Evolutionary conservation across 208 protist genomes (phyloP), one percentile per base, ranked within the genome.

Genomic region (Leishmania mexicana): DNA sequence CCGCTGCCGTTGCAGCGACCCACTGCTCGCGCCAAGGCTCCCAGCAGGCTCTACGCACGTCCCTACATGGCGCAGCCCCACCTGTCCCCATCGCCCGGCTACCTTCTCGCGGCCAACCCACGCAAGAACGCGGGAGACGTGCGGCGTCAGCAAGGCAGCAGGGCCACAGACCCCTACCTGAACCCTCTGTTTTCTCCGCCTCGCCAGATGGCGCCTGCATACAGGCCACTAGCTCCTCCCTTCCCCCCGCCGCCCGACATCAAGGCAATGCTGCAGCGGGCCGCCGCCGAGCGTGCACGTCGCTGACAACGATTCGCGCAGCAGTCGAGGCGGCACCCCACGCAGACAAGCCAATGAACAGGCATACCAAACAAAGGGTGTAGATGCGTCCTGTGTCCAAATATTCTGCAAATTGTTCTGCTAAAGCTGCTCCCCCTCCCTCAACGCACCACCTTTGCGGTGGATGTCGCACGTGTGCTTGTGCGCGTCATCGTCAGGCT

Each of bases 211-310:
- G 79, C 78, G 24, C 80, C 83, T 11, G 78, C 78, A 19, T 88
- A 75, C 64, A 73, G 72, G 13, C 72, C 78, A 19, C 77, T 85
- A 58, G 65, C 54, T 1, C 71, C 82, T 3, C 47, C 80, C 7
- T 64, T 79, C 28, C 62, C 74, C 0, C 62, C 64, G 10, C 65
- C 71, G 21, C 78, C 86, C 24, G 94, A 97, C 79, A 97, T 97
- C 60, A 94, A 92, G 71, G 85, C 89, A 24, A 89, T 97, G 90
- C 87, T 97, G 31, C 94, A 97, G 80, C 85, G 90, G 11, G 94
- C 94, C 6, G 90, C 92, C 0, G 76, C 90, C 64, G 94, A 97
- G 31, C 86, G 94, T 6, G 94, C 90, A 21, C 89, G 92, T 45
- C 90, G 92, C 31, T 75, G 85, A 47, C 75, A 81, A 51, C 71